Evolutionary conservation across 306 rosid genomes (phyloP), one percentile per base, ranked within the genome.

Genomic region (Coriaria nepalensis): DNA sequence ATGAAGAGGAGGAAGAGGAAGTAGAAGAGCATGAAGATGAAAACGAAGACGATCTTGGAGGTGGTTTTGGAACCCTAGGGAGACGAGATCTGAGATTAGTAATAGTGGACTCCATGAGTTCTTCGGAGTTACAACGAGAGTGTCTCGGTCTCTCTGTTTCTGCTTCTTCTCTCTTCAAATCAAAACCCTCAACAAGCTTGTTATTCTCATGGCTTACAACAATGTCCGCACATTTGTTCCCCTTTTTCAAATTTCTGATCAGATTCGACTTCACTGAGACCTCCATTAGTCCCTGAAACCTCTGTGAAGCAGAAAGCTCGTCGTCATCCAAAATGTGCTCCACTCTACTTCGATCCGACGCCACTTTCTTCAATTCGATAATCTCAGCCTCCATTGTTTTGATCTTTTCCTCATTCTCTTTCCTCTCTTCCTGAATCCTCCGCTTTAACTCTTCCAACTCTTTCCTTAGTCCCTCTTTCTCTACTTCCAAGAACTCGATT

Each of bases 31-130:
- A 62, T 4, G 79, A 66, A 0, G 74, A 59, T 4, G 61, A 33
- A n/a, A 61, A 65, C 2, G 61, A 53, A 7, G 71, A 66, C 0
- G 82, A 94, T 35, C 56, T 71, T 13, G 98, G 98, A 9, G 98
- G 98, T 10, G 98, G 98, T 44, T 92, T 92, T 4, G 98, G 96
- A 57, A 92, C 88, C 57, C 98, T 73, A 10, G 98, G 94, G 33
- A 42, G 62, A 6, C 96, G 83, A 15, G 98, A 85, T 73, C 84
- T 78, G 54, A 79, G 45, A 33, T 9, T 51, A 35, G 68, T 12
- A 8, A 79, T 47, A 33, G 74, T 35, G 9, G 92, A 53, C 49
- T 90, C 87, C 11, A 63, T 56, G 45, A 82, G 80, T 52, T 92
- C 98, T 57, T 92, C 98, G 39, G 96, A 82, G 94, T 79, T 65